Conservation (phyloP, 2,329 filamentous ascomycete species). For the Apiospora rasikravindrae region DNA sequence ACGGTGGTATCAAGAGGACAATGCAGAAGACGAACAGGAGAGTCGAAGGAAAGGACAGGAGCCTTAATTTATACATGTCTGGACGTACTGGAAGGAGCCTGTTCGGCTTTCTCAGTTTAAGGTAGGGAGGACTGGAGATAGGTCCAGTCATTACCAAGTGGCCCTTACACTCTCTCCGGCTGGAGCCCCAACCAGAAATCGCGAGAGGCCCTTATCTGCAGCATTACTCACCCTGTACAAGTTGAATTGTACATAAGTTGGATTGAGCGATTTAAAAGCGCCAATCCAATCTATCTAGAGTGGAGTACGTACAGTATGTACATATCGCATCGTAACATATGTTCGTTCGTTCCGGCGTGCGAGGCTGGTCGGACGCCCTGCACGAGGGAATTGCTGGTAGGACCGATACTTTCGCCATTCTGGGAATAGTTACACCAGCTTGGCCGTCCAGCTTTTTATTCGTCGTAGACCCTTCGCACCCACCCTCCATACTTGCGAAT, state of each 20-base stretch:
- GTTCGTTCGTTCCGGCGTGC: conserved; percentile 1
- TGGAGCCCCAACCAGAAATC: neutral
- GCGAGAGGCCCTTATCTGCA: conserved; percentile 12
- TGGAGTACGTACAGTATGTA: conserved; percentile 13
- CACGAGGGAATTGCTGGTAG: neutral
- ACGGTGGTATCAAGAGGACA: neutral
- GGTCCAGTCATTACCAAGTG: neutral
- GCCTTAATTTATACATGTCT: neutral
- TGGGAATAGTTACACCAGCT: neutral
- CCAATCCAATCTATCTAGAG: neutral
- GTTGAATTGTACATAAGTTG: neutral
- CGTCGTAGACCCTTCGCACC: neutral
- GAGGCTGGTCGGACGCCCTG: neutral
- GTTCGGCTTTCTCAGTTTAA: neutral
- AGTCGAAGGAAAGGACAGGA: neutral
- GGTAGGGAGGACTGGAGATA: neutral
- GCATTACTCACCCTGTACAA: conserved; percentile 8
- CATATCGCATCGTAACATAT: neutral
- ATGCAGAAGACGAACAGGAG: neutral
- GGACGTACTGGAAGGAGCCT: neutral
- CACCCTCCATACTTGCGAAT: neutral
- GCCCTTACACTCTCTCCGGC: conserved; percentile 1
- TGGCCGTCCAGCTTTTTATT: neutral
- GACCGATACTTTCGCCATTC: neutral
- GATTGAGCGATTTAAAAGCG: conserved; percentile 10